These are phyloP conservation scores for Leishmania tropica DNA, from an alignment of 208 protist species.

Conservation along the genomic window DNA sequence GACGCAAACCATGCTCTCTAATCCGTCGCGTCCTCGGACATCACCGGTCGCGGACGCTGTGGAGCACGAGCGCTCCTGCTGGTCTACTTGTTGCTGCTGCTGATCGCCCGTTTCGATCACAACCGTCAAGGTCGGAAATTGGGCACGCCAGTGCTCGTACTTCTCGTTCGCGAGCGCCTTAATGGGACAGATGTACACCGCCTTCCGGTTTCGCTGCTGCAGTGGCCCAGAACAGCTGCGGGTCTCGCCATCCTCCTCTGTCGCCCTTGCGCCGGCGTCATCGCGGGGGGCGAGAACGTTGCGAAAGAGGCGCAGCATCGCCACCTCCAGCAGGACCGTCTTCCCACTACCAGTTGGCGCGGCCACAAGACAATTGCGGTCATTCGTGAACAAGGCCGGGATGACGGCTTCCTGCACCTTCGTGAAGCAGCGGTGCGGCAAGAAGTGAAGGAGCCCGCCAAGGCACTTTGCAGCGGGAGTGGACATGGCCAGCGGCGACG, in stretches of 20 bases:
- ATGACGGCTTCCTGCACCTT: conserved; percentile 78
- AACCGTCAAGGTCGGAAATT: conserved; percentile 82
- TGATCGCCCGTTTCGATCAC: conserved; percentile 97
- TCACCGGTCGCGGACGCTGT: conserved; percentile 92
- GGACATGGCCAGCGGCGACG: not conserved
- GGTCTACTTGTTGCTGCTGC: conserved; percentile 26
- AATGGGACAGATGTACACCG: conserved; percentile 92
- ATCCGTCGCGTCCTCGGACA: conserved; percentile 61
- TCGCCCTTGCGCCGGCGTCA: not conserved
- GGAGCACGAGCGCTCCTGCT: conserved; percentile 32
- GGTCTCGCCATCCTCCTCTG: not conserved
- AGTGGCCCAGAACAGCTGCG: not conserved
- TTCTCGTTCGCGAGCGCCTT: conserved; percentile 92
- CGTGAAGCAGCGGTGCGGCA: conserved; percentile 62
- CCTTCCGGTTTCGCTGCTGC: conserved; percentile 41
- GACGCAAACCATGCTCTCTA: conserved; percentile 41
- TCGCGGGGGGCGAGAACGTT: conserved; percentile 34
- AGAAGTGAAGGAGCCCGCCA: conserved; percentile 47
- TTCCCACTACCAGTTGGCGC: conserved; percentile 93
- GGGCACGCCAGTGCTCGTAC: conserved; percentile 61
- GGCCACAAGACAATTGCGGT: conserved; percentile 76
- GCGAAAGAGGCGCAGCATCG: conserved; percentile 87
- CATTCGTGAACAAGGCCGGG: conserved; percentile 48
- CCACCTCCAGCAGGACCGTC: conserved; percentile 86
- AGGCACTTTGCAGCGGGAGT: conserved; percentile 21